A percentile compares a stretch with the other conserved stretches of the same genome.
These are phyloP conservation scores for Sungouiozyma ichnusensis DNA, from an alignment of 805 yeast genomes.

Conservation along the genomic window DNA sequence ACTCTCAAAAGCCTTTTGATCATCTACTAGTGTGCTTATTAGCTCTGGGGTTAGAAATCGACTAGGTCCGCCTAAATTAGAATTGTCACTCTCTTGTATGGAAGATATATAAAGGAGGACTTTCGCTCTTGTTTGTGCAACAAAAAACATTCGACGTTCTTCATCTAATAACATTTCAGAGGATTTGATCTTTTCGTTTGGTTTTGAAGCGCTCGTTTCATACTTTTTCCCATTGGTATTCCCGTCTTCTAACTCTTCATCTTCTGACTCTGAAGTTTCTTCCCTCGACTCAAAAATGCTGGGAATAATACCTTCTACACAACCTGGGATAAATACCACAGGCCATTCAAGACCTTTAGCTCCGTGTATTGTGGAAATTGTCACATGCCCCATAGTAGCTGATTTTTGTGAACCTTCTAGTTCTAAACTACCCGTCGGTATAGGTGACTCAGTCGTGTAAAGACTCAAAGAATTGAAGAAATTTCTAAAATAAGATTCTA, in stretches of 20 bases:
- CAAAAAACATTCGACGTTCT: slow-evolving; percentile 78
- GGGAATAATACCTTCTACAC: slow-evolving; percentile 59
- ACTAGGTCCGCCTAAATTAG: slow-evolving; percentile 19
- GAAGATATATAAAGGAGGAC: slow-evolving; percentile 37
- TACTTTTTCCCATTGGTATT: slow-evolving; percentile 3
- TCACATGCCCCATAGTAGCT: slow-evolving; percentile 27
- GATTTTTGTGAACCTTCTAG: slow-evolving; percentile 10
- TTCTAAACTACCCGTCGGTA: not conserved
- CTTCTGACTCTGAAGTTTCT: slow-evolving; percentile 10
- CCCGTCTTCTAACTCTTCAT: slow-evolving; percentile 9
- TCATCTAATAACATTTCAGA: slow-evolving; percentile 39
- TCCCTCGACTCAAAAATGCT: slow-evolving; percentile 31
- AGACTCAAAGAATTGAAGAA: slow-evolving; percentile 31
- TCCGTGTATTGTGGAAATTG: slow-evolving; percentile 78
- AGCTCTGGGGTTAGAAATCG: slow-evolving; percentile 23
- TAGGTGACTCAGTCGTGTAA: slow-evolving; percentile 20
- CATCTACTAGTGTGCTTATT: slow-evolving; percentile 19
- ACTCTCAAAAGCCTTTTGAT: slow-evolving; percentile 19
- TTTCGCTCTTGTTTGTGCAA: slow-evolving; percentile 80
- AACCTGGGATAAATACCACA: slow-evolving; percentile 69
- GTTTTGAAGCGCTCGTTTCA: slow-evolving; percentile 2
- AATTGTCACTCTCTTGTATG: slow-evolving; percentile 17
- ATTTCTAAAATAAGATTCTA: slow-evolving; percentile 17
- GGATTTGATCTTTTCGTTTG: slow-evolving; percentile 3
- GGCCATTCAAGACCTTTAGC: slow-evolving; percentile 97